phyloP scores from a whole-genome alignment of 352 stramenopile genomes.

The Globisporangium yorkense region DNA sequence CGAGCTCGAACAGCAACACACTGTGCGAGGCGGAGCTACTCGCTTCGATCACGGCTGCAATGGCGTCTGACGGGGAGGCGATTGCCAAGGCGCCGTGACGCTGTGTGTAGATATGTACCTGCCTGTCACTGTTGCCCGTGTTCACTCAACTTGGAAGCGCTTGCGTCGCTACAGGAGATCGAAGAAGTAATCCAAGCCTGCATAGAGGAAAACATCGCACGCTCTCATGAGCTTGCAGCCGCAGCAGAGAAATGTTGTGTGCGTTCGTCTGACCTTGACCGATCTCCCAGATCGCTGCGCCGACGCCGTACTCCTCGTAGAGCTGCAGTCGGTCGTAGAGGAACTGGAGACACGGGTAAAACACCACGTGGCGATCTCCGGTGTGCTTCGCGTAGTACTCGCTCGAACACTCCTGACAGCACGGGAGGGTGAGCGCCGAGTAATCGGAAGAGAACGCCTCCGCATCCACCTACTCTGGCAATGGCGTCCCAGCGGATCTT shows the following conservation, averaged over 20 bases:
- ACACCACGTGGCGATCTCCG: slow-evolving; percentile 39
- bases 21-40: slow-evolving; percentile 5
- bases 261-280: slow-evolving; percentile 46
- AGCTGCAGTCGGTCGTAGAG: slow-evolving; percentile 58
- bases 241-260: neutral
- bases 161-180: slow-evolving; percentile 20
- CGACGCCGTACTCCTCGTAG: slow-evolving; percentile 40
- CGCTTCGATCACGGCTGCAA: neutral
- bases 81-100: neutral
- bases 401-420: slow-evolving; percentile 55
- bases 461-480: slow-evolving; percentile 26
- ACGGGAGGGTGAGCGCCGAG: neutral
- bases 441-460: neutral
- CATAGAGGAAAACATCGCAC: slow-evolving; percentile 6
- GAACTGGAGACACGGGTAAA: slow-evolving; percentile 82
- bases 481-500: slow-evolving; percentile 48
- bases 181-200: slow-evolving; percentile 78
- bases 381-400: slow-evolving; percentile 30
- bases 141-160: neutral
- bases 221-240: neutral
- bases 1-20: neutral
- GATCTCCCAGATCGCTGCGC: slow-evolving; percentile 72
- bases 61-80: neutral
- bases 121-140: slow-evolving; percentile 1
- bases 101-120: neutral